phyloP scores from a whole-genome alignment of 2,329 filamentous ascomycete genomes.

The Coccinonectria pachysandricola region DNA sequence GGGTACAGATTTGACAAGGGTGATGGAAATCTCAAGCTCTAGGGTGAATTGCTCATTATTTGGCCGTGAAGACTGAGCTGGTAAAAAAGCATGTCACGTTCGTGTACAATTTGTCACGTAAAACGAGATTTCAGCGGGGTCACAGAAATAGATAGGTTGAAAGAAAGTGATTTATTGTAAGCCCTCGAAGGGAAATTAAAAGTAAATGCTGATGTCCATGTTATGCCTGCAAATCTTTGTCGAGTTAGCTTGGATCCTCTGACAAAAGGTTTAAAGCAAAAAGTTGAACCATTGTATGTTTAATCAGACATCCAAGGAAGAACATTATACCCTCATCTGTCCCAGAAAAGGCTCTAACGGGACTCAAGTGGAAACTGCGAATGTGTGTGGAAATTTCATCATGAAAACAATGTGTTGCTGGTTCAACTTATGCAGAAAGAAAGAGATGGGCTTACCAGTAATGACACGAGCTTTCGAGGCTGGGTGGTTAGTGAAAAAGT shows the following conservation, averaged over 20 bases:
- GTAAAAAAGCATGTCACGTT: too few relatives aligned
- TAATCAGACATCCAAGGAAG: conserved; percentile 73
- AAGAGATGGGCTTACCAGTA: conserved; percentile 12
- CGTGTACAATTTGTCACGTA: too few relatives aligned
- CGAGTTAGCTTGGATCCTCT: conserved; percentile 14
- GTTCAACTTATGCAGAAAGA: conserved; percentile 3
- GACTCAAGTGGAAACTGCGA: conserved; percentile 86
- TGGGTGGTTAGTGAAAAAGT: conserved; percentile 2
- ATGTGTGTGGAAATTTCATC: conserved; percentile 69
- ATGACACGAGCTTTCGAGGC: conserved; percentile 4
- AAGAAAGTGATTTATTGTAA: too few relatives aligned
- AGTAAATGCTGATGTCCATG: too few relatives aligned
- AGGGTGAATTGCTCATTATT: too few relatives aligned
- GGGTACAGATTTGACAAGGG: too few relatives aligned
- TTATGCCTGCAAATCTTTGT: conserved; percentile 6
- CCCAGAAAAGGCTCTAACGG: conserved; percentile 55
- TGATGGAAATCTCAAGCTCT: too few relatives aligned
- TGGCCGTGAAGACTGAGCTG: too few relatives aligned
- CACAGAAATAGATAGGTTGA: too few relatives aligned
- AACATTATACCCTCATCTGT: conserved; percentile 57
- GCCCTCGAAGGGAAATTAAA: not conserved
- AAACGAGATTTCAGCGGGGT: too few relatives aligned
- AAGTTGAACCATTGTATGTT: conserved; percentile 13
- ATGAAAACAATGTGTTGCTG: conserved; percentile 32
- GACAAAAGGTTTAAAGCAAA: conserved; percentile 5